Conservation (phyloP, 805 yeast genomes). For the Zygosaccharomyces kombuchaensis region DNA sequence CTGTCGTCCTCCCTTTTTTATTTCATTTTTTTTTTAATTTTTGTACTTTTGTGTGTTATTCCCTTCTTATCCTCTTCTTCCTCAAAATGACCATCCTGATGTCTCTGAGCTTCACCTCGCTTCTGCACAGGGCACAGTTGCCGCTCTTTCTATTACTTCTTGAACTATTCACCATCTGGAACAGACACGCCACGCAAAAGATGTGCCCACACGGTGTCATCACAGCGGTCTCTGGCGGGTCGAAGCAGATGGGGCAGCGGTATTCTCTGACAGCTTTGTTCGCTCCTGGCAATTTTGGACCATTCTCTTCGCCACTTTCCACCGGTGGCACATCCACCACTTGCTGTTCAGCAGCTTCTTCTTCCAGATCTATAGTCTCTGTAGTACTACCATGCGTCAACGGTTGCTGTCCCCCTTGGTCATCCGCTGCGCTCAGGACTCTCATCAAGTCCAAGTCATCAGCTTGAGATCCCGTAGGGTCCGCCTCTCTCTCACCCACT, state of each 20-base stretch:
- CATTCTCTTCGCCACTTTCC: slow-evolving; percentile 22
- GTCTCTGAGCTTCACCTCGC: slow-evolving; percentile 33
- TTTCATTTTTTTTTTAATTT: background rate
- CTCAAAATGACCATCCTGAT: slow-evolving; percentile 33
- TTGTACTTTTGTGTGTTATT: background rate
- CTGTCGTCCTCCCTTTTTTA: background rate
- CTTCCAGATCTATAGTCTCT: slow-evolving; percentile 20
- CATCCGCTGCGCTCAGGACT: slow-evolving; percentile 11
- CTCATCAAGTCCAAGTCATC: slow-evolving; percentile 11
- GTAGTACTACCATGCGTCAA: background rate
- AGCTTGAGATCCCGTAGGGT: slow-evolving; percentile 8
- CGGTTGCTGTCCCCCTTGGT: slow-evolving; percentile 8
- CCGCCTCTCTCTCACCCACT: slow-evolving; percentile 11
- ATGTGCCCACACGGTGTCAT: slow-evolving; percentile 57
- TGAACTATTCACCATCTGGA: slow-evolving; percentile 46
- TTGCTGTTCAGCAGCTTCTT: slow-evolving; percentile 35
- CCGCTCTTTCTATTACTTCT: slow-evolving; percentile 36
- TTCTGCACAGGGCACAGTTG: slow-evolving; percentile 43
- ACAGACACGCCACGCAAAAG: slow-evolving; percentile 51
- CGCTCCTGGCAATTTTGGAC: slow-evolving; percentile 17
- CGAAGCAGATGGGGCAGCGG: slow-evolving; percentile 54
- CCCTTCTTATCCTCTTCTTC: slow-evolving; percentile 24
- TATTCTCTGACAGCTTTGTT: slow-evolving; percentile 36
- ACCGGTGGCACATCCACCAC: slow-evolving; percentile 40
- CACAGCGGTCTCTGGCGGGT: slow-evolving; percentile 45